These are phyloP conservation scores for Geotrichum citri-aurantii DNA, from an alignment of 1,139 yeast species.

Conservation along the genomic window DNA sequence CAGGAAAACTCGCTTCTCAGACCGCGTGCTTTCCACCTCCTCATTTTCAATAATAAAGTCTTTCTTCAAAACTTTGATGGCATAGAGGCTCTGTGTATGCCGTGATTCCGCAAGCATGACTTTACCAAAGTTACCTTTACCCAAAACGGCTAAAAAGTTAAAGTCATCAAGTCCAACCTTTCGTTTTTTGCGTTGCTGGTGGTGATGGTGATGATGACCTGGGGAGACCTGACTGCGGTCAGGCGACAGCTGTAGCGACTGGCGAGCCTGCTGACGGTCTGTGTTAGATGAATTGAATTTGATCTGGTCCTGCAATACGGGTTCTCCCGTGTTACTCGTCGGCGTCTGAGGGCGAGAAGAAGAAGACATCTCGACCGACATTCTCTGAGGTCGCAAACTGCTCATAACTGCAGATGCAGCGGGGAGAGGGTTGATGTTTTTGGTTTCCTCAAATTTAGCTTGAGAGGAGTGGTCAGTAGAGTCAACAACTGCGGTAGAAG, in stretches of 20 bases:
- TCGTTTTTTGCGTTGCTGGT: constrained; percentile 34
- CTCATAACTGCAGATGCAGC: constrained; percentile 12
- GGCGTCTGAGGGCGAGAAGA: constrained; percentile 9
- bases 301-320: constrained; percentile 3
- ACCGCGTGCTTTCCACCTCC: constrained; percentile 89
- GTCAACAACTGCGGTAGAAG: neutral
- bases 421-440: constrained; percentile 17
- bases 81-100: constrained; percentile 72
- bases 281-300: neutral
- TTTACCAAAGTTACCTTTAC: constrained; percentile 97
- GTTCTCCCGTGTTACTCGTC: neutral
- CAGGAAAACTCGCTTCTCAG: constrained; percentile 87
- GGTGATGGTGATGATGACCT: neutral
- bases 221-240: constrained; percentile 17
- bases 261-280: neutral
- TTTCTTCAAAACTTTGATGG: constrained; percentile 91
- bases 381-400: constrained; percentile 14
- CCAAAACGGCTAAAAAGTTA: constrained; percentile 86
- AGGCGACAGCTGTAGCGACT: constrained; percentile 6
- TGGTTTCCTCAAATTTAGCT: constrained; percentile 9
- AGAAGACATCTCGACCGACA: constrained; percentile 14
- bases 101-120: constrained; percentile 94
- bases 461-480: neutral
- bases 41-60: constrained; percentile 92
- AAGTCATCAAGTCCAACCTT: constrained; percentile 93